These are phyloP conservation scores for Teunomyces atbi DNA, from an alignment of 805 yeast species.

Conservation along the genomic window DNA sequence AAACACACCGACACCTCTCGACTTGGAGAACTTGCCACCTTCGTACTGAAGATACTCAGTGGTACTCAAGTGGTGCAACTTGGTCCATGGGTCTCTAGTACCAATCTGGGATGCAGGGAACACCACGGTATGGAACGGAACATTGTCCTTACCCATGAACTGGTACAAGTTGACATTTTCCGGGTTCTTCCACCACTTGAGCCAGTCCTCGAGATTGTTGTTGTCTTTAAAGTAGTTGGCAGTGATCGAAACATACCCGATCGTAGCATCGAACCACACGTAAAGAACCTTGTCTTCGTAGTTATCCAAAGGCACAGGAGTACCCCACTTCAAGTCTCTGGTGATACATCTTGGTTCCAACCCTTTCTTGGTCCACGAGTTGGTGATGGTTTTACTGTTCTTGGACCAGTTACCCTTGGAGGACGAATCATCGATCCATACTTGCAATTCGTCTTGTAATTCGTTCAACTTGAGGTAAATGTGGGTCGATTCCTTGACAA, in stretches of 20 bases:
- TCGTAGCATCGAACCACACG: conserved; percentile 99
- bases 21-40: conserved; percentile 96
- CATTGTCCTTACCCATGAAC: conserved; percentile 99
- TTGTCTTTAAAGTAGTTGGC: conserved; percentile 68
- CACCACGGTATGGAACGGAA: conserved; percentile 97
- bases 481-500: conserved; percentile 78
- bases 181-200: conserved; percentile 94
- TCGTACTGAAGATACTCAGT: conserved; percentile 97
- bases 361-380: conserved; percentile 93
- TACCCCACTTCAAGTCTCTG: conserved; percentile 97
- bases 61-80: conserved; percentile 84
- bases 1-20: conserved; percentile 97
- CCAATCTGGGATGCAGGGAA: conserved; percentile 94
- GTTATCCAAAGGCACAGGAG: conserved; percentile 90
- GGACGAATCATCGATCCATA: conserved; percentile 71
- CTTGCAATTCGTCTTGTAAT: conserved; percentile 69
- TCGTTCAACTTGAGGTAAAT: conserved; percentile 81
- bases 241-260: conserved; percentile 94
- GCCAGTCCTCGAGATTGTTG: conserved; percentile 53
- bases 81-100: conserved; percentile 86
- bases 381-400: conserved; percentile 84
- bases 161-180: conserved; percentile 85
- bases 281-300: conserved; percentile 88
- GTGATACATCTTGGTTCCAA: conserved; percentile 93
- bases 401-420: conserved; percentile 85